Evolutionary conservation across 345 rosid genomes (phyloP).

Genomic region (Cardamine chenopodiifolia): DNA sequence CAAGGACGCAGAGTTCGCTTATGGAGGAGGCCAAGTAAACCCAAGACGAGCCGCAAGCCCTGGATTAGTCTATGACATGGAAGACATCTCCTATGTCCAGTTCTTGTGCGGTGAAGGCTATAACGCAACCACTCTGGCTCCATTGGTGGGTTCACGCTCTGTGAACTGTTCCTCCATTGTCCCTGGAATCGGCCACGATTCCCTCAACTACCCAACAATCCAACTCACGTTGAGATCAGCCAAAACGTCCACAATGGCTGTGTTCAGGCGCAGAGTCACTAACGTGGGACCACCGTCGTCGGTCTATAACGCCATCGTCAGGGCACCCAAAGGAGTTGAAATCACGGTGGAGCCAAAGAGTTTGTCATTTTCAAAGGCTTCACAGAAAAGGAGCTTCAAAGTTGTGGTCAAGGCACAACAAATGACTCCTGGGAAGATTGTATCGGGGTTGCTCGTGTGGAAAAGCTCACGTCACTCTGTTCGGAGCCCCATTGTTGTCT

Average conservation of each 20-base stretch:
- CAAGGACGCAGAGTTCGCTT: conserved; percentile 72
- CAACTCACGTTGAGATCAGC: conserved; percentile 52
- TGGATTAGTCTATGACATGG: conserved; percentile 77
- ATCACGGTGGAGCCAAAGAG: conserved; percentile 60
- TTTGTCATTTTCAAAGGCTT: conserved; percentile 52
- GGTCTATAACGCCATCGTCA: conserved; percentile 59
- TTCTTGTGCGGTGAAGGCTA: conserved; percentile 84
- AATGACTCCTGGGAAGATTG: conserved; percentile 41
- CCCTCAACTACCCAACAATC: conserved; percentile 84
- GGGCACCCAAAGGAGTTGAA: conserved; percentile 66
- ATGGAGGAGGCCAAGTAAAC: conserved; percentile 81
- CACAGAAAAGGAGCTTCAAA: conserved; percentile 66
- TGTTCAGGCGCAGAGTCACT: conserved; percentile 70
- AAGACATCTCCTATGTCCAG: conserved; percentile 71
- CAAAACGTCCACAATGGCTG: conserved; percentile 43
- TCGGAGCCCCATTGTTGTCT: conserved; percentile 74
- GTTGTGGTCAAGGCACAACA: conserved; percentile 68
- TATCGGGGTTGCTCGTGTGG: conserved; percentile 76
- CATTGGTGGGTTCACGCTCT: conserved; percentile 51
- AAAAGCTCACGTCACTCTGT: conserved; percentile 57
- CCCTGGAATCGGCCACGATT: conserved; percentile 72
- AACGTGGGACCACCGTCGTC: conserved; percentile 64
- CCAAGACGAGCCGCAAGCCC: conserved; percentile 66
- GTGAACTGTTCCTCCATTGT: conserved; percentile 69
- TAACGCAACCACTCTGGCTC: conserved; percentile 55